Evolutionary conservation across 208 protist genomes (phyloP), one percentile per base, ranked within the genome.

Genomic region (Kentomonas sorsogonicus): DNA sequence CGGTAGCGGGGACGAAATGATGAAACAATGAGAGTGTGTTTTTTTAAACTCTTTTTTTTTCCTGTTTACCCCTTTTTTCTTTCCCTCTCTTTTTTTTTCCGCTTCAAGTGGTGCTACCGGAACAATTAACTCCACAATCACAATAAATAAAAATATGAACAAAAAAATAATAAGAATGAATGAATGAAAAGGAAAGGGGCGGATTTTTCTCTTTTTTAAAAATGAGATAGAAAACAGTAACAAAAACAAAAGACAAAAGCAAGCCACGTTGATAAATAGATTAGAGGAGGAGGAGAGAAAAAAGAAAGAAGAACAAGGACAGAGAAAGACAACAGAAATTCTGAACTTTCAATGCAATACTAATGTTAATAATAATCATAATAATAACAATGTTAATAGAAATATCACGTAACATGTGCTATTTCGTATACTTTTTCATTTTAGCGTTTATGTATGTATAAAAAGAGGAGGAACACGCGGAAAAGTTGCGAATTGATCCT

Each of bases 161-260:
- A 67, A 54, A 41, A 38, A 59, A 22, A 53, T 26, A 53, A 16
- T 39, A 52, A 58, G 6, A 66, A 50, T 41, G 26, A 52, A 50
- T 53, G 27, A 46, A 34, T 31, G 15, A 29, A 45, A 23, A 57
- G 20, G 20, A 30, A 34, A 40, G 7, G 9, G 34, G 36, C 4
- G 9, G 13, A 40, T 44, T 53, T 53, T 45, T 45, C 34, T 11
- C 18, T 11, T 34, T 63, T 4, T 29, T 39, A 27, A 41, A 56
- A 34, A 40, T 44, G 5, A 48, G 5, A 45, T 2, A 53, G 30
- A 47, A 36, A 69, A 47, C 3, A 22, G 11, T 39, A 16, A 53
- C 3, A 39, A 58, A 34, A 56, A 60, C 23, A 66, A 61, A 66
- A 47, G 15, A 29, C 33, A 18, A 40, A 41, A 38, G 18, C 10